Percentiles rank a stretch among this genome's conserved stretches.
Evolutionary conservation across 306 rosid genomes (phyloP).

Genomic region (Coriaria nepalensis): DNA sequence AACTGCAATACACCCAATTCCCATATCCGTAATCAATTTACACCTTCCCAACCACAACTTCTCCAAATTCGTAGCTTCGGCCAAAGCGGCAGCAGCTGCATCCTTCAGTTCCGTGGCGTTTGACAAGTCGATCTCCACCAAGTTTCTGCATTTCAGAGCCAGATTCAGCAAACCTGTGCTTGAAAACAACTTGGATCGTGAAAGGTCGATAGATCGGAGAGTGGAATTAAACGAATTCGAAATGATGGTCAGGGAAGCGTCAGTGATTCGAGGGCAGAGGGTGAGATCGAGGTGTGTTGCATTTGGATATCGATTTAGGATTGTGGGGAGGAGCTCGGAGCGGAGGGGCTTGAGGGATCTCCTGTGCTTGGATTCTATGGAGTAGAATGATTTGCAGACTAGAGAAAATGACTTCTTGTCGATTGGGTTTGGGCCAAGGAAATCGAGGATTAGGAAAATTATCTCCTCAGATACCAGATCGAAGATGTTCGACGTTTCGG

Average conservation of each 20-base stretch:
- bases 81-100: slow-evolving; percentile 46
- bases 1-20: slow-evolving; percentile 83
- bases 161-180: slow-evolving; percentile 38
- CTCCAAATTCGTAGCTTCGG: slow-evolving; percentile 63
- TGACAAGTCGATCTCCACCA: slow-evolving; percentile 68
- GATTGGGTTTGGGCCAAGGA: slow-evolving; percentile 25
- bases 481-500: slow-evolving; percentile 20
- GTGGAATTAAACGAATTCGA: slow-evolving; percentile 27
- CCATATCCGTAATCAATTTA: slow-evolving; percentile 65
- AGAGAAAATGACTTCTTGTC: slow-evolving; percentile 58
- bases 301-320: slow-evolving; percentile 35
- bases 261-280: slow-evolving; percentile 51
- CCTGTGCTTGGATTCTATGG: slow-evolving; percentile 64
- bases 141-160: slow-evolving; percentile 26
- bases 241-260: slow-evolving; percentile 22
- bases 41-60: slow-evolving; percentile 73
- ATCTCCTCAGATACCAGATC: slow-evolving; percentile 64
- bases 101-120: slow-evolving; percentile 71
- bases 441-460: slow-evolving; percentile 50
- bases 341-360: slow-evolving; percentile 50
- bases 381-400: slow-evolving; percentile 39
- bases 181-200: slow-evolving; percentile 53
- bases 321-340: slow-evolving; percentile 35
- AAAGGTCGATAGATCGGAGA: slow-evolving; percentile 54
- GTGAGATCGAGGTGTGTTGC: slow-evolving; percentile 44